Percentiles rank a stretch among this genome's conserved stretches.
Evolutionary conservation across 2,329 filamentous ascomycete species (phyloP).

Genomic region (Fusarium virguliforme): DNA sequence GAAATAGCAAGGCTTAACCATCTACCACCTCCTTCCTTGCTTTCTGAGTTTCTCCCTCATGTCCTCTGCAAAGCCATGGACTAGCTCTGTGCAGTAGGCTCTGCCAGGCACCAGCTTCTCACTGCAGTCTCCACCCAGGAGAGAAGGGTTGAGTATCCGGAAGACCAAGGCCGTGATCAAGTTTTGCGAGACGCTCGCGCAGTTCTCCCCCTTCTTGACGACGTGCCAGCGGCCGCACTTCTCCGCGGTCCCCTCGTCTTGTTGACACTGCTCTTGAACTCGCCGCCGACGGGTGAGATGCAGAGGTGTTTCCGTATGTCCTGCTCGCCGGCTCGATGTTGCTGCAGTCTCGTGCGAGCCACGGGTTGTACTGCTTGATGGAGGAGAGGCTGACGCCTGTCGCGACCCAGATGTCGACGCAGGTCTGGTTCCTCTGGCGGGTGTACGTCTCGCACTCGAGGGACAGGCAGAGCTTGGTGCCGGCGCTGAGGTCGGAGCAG

Average conservation of each 20-base stretch:
- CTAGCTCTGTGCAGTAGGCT: slow-evolving; percentile 8
- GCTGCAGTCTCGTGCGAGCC: slow-evolving; percentile 1
- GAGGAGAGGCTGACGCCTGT: slow-evolving; percentile 8
- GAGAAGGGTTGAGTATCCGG: slow-evolving; percentile 14
- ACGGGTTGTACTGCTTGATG: slow-evolving; percentile 13
- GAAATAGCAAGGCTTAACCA: too few species aligned
- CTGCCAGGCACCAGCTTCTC: slow-evolving; percentile 7
- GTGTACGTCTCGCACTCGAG: too few species aligned
- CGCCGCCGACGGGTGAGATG: slow-evolving; percentile 9
- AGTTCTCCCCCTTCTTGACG: slow-evolving; percentile 9
- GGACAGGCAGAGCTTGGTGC: too few species aligned
- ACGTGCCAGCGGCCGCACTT: slow-evolving; percentile 16
- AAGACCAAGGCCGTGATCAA: slow-evolving; percentile 14
- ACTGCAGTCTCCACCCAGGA: slow-evolving; percentile 4
- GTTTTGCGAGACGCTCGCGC: slow-evolving; percentile 13
- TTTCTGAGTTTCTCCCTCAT: too few species aligned
- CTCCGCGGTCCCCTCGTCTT: background rate
- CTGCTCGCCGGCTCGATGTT: slow-evolving; percentile 13
- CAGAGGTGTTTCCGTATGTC: slow-evolving; percentile 13
- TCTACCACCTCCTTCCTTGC: too few species aligned
- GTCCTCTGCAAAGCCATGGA: background rate
- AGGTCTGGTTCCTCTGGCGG: too few species aligned
- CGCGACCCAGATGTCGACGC: too few species aligned
- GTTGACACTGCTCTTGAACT: background rate
- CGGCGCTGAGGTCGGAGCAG: too few species aligned